Base-by-base conservation (phyloP, 2,329 filamentous ascomycete genomes). In the Sclerotinia borealis region DNA sequence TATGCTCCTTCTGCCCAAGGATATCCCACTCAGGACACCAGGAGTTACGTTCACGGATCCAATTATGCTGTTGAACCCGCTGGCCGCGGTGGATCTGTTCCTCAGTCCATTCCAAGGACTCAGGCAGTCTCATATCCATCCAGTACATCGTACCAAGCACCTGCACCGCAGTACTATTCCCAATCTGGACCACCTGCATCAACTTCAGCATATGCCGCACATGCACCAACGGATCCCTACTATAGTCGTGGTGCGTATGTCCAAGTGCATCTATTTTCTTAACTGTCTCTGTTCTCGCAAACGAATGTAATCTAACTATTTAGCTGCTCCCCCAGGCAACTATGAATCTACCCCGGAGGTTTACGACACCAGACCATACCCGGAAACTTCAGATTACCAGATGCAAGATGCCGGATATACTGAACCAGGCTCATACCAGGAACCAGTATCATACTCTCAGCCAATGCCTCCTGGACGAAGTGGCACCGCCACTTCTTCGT, bases 231-330 rank as follows among this genome's bases (percentile, higher is more conserved):
- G 72, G 83, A 85, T 73, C 77, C 82, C 51, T 80, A 81, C 68
- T 84, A 82, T 69, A 56, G 82, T 77, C 84, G 84, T 79, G 83
- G 84, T 83, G 80, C 80, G 81, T 86, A 82, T 77, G 67, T 65
- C 69, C 63, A 73, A 64, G 65, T 63, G 58, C 67, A 64, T 64
- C 19, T 31, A 43, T 59, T 65, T 66, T 66, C 66, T 56, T 61
- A 59, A 55, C 62, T 61, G 59, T 65, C 41, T 56, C 37, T 50
- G 36, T 47, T 59, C 43, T 65, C 56, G 47, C 31, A 61, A 68
- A 66, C 65, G 66, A 69, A 66, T 68, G 65, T 61, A 70, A 47
- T 72, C 73, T 74, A 74, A 75, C 71, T 67, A 66, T 68, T 71
- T 68, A 74, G 72, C 69, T 64, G 67, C 69, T 41, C 61, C 61